Conservation (phyloP, 2,329 filamentous ascomycete species). For the Aspergillus japonicus region DNA sequence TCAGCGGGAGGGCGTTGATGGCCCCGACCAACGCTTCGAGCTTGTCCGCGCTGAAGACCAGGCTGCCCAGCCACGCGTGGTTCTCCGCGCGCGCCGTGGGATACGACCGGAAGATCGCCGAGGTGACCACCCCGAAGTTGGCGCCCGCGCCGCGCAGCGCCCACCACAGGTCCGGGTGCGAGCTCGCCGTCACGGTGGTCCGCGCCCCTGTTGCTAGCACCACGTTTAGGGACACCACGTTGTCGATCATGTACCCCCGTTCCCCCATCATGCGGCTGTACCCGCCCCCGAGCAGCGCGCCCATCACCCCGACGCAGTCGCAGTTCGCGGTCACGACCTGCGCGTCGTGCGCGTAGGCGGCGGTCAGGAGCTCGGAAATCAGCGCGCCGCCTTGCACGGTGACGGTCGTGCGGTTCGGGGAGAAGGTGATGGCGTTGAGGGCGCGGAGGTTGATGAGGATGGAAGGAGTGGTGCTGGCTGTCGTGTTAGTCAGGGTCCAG, state of each 20-base stretch:
- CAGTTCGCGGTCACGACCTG: conserved; percentile 7
- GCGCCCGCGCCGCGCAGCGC: conserved; percentile 8
- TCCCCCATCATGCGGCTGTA: neutral
- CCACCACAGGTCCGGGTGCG: conserved; percentile 9
- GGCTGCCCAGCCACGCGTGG: too few species aligned
- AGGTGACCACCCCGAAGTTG: conserved; percentile 11
- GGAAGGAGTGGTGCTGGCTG: too few species aligned
- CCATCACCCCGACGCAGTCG: conserved; percentile 1
- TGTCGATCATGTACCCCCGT: conserved; percentile 1
- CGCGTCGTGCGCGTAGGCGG: neutral
- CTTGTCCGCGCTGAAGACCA: too few species aligned
- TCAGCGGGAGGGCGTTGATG: too few species aligned
- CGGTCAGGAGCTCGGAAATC: neutral
- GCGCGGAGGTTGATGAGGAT: conserved; percentile 1
- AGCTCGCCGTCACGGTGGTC: neutral
- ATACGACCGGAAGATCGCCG: neutral
- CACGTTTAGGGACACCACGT: neutral
- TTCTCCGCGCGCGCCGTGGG: too few species aligned
- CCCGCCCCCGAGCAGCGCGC: conserved; percentile 4
- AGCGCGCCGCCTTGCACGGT: neutral
- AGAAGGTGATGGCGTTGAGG: neutral
- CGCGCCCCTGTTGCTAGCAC: too few species aligned
- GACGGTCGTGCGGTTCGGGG: neutral
- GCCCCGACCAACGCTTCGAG: too few species aligned
- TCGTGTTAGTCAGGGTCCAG: neutral